Base-by-base conservation (phyloP, 73 alveolate species). In the Paramecium caudatum region DNA sequence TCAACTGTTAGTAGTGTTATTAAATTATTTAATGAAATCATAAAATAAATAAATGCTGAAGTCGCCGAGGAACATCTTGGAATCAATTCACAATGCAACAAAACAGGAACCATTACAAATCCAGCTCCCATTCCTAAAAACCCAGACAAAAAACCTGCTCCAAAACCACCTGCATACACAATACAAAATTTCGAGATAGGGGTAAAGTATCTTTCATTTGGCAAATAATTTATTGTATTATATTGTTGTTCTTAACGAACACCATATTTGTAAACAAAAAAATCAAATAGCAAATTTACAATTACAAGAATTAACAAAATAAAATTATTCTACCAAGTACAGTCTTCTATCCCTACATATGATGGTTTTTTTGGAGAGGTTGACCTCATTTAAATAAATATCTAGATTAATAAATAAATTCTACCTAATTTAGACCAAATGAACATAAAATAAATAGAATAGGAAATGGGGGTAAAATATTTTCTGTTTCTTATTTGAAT, bases 21-120 rank as follows among this genome's bases (percentile, higher is more conserved):
- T 74, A 74, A 74, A 74, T 74, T 74, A 74, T 74, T 74, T 41
- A 74, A 74, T 74, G 88, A 74, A 74, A 74, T 74, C 88, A 74
- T 74, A 16, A 74, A 74, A 74, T 74, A 74, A 74, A 27, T 74
- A 41, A 74, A 74, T 0, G 88, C 88, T 39, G 88, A 74, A 41
- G 88, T 74, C 1, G 88, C 62, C 13, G 88, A 74, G 16, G 88
- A 32, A 74, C 88, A 74, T 74, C 88, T 74, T 10, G 88, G 55
- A 4, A 74, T 45, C 4, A 74, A 74, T 8, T 68, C 88, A 41
- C 69, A 34, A 27, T 3, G 43, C 43, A 74, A 13, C 4, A 74
- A 41, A 12, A 41, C 32, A 12, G 88, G 88, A 19, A 74, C 88
- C 88, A 74, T 74, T 1, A 74, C 47, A 19, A 74, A 74, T 12